These are phyloP conservation scores for Coemansia sp. DNA, from an alignment of 192 early-diverging fungal species.

Conservation along the genomic window DNA sequence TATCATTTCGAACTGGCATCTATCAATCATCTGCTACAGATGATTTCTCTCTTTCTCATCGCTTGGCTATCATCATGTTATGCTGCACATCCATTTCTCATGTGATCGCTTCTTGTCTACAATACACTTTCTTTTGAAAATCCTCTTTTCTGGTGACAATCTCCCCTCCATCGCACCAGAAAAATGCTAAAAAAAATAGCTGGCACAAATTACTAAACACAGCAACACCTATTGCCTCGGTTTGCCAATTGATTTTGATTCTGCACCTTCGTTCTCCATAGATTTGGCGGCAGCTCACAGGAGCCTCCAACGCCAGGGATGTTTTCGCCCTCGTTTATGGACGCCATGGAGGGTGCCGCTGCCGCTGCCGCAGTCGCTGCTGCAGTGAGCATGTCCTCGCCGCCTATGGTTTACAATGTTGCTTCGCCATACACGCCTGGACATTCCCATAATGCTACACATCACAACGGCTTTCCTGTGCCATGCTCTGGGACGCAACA, in stretches of 20 bases:
- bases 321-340: conserved; percentile 71
- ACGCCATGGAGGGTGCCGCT: conserved; percentile 57
- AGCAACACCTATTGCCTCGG: neutral
- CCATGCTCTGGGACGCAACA: conserved; percentile 21
- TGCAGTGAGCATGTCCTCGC: conserved; percentile 37
- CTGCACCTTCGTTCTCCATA: neutral
- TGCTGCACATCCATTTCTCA: neutral
- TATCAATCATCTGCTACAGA: neutral
- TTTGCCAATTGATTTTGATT: neutral
- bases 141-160: neutral
- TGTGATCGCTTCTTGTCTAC: neutral
- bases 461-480: conserved; percentile 50
- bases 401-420: conserved; percentile 41
- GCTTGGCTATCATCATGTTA: neutral
- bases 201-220: neutral
- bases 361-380: conserved; percentile 27
- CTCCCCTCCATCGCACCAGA: neutral
- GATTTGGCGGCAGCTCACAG: conserved; percentile 22
- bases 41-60: neutral
- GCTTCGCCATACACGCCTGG: conserved; percentile 42
- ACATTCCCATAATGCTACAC: conserved; percentile 19
- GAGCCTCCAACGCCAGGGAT: conserved; percentile 66
- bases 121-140: neutral
- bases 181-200: neutral
- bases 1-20: neutral